A percentile compares a stretch with the other conserved stretches of the same genome.
Evolutionary conservation across 1,284 basidiomycete species (phyloP).

Genomic region (Inonotus obliquus): DNA sequence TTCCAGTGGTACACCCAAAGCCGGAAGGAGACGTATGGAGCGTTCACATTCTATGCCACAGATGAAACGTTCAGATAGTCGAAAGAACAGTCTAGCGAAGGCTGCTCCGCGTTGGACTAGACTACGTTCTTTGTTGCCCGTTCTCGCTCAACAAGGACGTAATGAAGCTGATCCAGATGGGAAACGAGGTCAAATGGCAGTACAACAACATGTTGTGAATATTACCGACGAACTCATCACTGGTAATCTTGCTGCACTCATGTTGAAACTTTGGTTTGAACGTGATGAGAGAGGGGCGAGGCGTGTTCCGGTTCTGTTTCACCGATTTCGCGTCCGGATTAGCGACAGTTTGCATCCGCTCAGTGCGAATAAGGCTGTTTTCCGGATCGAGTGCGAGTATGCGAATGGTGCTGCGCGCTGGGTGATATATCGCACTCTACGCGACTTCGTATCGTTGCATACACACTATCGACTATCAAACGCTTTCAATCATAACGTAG

Average conservation of each 20-base stretch:
- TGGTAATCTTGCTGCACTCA: conserved; percentile 76
- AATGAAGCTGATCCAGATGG: conserved; percentile 15
- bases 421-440: conserved; percentile 93
- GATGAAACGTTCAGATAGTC: conserved; percentile 26
- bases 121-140: conserved; percentile 61
- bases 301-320: conserved; percentile 84
- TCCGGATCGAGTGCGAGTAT: conserved; percentile 95
- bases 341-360: conserved; percentile 84
- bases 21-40: conserved; percentile 23
- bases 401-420: conserved; percentile 93
- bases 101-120: conserved; percentile 42
- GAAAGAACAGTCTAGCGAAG: conserved; percentile 35
- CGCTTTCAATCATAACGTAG: conserved; percentile 63
- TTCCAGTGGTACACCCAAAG: conserved; percentile 18
- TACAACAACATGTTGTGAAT: conserved; percentile 55
- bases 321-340: conserved; percentile 79
- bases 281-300: conserved; percentile 84
- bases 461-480: conserved; percentile 89
- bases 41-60: conserved; percentile 46
- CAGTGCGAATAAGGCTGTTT: conserved; percentile 75
- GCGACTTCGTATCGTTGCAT: conserved; percentile 91
- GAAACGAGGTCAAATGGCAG: conserved; percentile 39
- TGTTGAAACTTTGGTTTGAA: conserved; percentile 88
- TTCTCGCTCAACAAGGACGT: conserved; percentile 36
- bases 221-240: conserved; percentile 84